Evolutionary conservation across 2,329 filamentous ascomycete genomes (phyloP).

Genomic region (Pseudogymnoascus sp.): DNA sequence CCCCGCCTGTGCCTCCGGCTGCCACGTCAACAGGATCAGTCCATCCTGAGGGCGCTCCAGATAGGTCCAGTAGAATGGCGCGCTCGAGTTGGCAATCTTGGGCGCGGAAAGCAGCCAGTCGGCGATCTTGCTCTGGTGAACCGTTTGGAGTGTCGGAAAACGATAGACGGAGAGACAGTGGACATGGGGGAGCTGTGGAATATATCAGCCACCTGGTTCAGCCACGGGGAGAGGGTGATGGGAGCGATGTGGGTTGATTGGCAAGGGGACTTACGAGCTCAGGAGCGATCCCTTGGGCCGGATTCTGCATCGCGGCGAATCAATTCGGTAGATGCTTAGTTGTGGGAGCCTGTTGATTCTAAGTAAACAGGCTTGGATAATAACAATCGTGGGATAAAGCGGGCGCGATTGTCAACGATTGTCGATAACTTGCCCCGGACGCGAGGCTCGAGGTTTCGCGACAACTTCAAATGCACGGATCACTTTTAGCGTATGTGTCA

Average conservation of each 20-base stretch:
- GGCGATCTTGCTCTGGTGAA: slow-evolving; percentile 69
- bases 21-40: slow-evolving; percentile 79
- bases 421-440: background rate
- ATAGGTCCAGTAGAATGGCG: slow-evolving; percentile 90
- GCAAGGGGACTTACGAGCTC: slow-evolving; percentile 32
- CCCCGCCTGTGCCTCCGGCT: slow-evolving; percentile 62
- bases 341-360: background rate
- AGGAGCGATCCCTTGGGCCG: slow-evolving; percentile 35
- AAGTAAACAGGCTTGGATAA: background rate
- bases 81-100: slow-evolving; percentile 72
- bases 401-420: background rate
- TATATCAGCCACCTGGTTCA: slow-evolving; percentile 8
- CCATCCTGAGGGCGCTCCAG: slow-evolving; percentile 76
- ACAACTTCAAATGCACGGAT: background rate
- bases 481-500: background rate
- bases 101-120: slow-evolving; percentile 78
- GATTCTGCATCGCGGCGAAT: slow-evolving; percentile 34
- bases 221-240: slow-evolving; percentile 6
- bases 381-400: background rate
- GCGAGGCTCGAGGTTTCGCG: slow-evolving; percentile 4
- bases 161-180: slow-evolving; percentile 79
- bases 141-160: slow-evolving; percentile 63
- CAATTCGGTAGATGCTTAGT: background rate
- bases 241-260: slow-evolving; percentile 9
- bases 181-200: slow-evolving; percentile 67